Evolutionary conservation across 495 filamentous ascomycete genomes (phyloP).

Genomic region (Penicillium riverlandense): DNA sequence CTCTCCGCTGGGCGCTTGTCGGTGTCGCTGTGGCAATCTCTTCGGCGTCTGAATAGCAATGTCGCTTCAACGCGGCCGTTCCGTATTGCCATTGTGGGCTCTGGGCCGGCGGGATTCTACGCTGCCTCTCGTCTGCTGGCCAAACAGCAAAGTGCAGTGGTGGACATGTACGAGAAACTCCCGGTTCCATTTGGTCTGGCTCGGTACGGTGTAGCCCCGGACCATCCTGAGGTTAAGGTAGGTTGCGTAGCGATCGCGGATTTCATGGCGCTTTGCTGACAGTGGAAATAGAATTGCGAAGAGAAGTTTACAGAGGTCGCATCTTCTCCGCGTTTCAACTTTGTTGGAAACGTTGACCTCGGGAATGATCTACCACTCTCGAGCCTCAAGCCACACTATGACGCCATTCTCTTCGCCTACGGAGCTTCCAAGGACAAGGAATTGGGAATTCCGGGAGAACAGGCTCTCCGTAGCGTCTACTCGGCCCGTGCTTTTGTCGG

Average conservation of each 20-base stretch:
- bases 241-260: slow-evolving; percentile 1
- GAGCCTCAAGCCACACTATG: slow-evolving; percentile 71
- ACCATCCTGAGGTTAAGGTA: slow-evolving; percentile 98
- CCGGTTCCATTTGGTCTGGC: slow-evolving; percentile 91
- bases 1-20: not conserved
- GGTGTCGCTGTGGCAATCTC: too few species aligned
- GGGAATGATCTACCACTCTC: slow-evolving; percentile 65
- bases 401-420: slow-evolving; percentile 89
- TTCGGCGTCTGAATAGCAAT: slow-evolving; percentile 25
- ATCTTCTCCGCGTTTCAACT: slow-evolving; percentile 71
- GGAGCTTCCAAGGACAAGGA: slow-evolving; percentile 77
- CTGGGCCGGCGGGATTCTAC: slow-evolving; percentile 95
- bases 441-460: slow-evolving; percentile 77
- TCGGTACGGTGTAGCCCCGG: slow-evolving; percentile 89
- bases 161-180: slow-evolving; percentile 95
- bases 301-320: slow-evolving; percentile 90
- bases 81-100: slow-evolving; percentile 84
- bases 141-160: slow-evolving; percentile 58
- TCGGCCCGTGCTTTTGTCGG: slow-evolving; percentile 93
- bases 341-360: slow-evolving; percentile 82
- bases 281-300: slow-evolving; percentile 68
- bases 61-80: slow-evolving; percentile 44
- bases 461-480: slow-evolving; percentile 61
- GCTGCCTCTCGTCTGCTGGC: slow-evolving; percentile 77
- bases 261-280: not conserved